Percentiles rank a stretch among this genome's conserved stretches.
Conservation (phyloP, 2,329 filamentous ascomycete species). For the Fusarium cyanostomum region DNA sequence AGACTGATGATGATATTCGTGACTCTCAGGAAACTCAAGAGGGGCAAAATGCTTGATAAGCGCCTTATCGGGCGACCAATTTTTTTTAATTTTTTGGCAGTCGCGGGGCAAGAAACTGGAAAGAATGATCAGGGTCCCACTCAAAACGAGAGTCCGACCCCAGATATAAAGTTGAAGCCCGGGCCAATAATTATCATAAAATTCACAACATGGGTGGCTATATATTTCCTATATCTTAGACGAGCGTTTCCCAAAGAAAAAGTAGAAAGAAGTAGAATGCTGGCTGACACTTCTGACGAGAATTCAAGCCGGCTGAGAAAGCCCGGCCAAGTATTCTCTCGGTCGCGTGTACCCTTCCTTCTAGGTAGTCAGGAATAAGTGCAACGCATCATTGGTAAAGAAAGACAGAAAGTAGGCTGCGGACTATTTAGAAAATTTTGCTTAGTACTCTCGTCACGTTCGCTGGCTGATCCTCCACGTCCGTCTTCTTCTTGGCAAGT, state of each 20-base stretch:
- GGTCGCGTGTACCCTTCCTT: no score
- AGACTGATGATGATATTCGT: conserved; percentile 32
- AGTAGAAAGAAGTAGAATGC: no score
- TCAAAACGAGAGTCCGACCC: no score
- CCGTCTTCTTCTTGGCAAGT: conserved; percentile 61
- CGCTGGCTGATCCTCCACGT: conserved; percentile 59
- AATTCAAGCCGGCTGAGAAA: no score
- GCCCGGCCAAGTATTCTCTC: no score
- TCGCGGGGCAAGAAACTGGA: conserved; percentile 42
- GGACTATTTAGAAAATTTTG: conserved; percentile 67
- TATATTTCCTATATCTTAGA: no score
- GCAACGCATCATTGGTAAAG: neutral
- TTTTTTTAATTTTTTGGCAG: conserved; percentile 36
- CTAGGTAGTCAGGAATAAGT: no score
- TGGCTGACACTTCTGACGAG: no score
- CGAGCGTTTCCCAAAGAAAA: no score
- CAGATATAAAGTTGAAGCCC: no score
- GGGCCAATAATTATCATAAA: no score
- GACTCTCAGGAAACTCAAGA: conserved; percentile 36
- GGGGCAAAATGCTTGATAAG: conserved; percentile 53
- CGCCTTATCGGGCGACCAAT: conserved; percentile 43
- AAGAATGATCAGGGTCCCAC: neutral
- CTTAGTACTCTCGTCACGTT: conserved; percentile 68
- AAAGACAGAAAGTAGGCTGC: conserved; percentile 9
- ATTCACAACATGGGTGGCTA: no score